These are phyloP conservation scores for Ustilago loliicola DNA, from an alignment of 1,284 basidiomycete species.

Conservation along the genomic window DNA sequence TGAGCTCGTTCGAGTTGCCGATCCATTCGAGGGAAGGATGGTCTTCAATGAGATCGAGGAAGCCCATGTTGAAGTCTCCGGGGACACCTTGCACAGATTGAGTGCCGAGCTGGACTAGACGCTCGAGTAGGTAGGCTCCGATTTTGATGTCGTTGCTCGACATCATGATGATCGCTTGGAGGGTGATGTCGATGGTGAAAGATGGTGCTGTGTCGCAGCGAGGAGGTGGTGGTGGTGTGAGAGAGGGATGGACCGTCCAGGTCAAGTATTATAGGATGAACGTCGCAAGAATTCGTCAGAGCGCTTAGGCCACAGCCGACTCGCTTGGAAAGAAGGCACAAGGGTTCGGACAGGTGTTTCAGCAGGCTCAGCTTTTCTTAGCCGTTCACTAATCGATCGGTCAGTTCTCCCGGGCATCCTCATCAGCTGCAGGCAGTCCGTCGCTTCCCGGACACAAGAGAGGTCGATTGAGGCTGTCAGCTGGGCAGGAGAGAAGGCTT, in stretches of 20 bases:
- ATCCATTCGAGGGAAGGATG: slow-evolving; percentile 83
- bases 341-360: no score
- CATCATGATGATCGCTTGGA: slow-evolving; percentile 27
- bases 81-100: slow-evolving; percentile 87
- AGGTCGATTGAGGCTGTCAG: not conserved
- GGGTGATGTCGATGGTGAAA: not conserved
- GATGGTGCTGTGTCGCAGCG: no score
- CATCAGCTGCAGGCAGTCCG: not conserved
- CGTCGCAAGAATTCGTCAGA: not conserved
- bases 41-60: slow-evolving; percentile 84
- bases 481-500: not conserved
- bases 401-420: not conserved
- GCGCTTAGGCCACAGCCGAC: not conserved
- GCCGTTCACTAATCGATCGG: not conserved
- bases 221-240: no score
- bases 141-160: slow-evolving; percentile 52
- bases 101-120: slow-evolving; percentile 62
- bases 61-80: slow-evolving; percentile 87
- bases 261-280: no score
- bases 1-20: slow-evolving; percentile 78
- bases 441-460: no score
- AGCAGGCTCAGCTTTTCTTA: not conserved
- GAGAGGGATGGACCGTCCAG: not conserved
- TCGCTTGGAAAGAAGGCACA: not conserved
- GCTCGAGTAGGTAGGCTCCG: slow-evolving; percentile 64